Percentiles rank a stretch among this genome's conserved stretches.
Conservation (phyloP, 441 rosid species). For the Eugenia klotzschiana region DNA sequence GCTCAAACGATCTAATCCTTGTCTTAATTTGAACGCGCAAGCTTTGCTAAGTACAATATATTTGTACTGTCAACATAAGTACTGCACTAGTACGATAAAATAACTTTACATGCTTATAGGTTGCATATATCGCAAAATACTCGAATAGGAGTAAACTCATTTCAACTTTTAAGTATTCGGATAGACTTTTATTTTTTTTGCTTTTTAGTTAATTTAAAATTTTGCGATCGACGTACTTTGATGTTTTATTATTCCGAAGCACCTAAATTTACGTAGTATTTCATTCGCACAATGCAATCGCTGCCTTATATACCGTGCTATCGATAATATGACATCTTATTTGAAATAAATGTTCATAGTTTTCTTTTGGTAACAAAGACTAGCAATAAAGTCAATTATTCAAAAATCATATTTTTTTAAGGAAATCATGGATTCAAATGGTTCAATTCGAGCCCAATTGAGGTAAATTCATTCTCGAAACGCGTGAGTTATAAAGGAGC, state of each 20-base stretch:
- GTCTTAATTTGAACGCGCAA: background rate
- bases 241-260: too few species aligned
- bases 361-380: background rate
- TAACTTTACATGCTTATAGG: too few species aligned
- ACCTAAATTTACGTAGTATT: too few species aligned
- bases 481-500: background rate
- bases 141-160: too few species aligned
- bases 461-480: background rate
- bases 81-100: too few species aligned
- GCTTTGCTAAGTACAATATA: background rate
- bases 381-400: background rate
- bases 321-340: background rate
- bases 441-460: background rate
- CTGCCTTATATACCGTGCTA: background rate
- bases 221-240: too few species aligned
- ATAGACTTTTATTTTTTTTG: too few species aligned
- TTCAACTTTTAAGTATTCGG: too few species aligned
- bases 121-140: too few species aligned
- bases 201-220: too few species aligned
- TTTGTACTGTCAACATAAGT: background rate
- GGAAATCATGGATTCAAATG: background rate
- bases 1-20: background rate
- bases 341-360: too few species aligned
- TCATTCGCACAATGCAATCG: too few species aligned
- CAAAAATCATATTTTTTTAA: background rate